Percentiles rank a stretch among this genome's conserved stretches.
Conservation (phyloP, 306 rosid species). For the Benincasa hispida region DNA sequence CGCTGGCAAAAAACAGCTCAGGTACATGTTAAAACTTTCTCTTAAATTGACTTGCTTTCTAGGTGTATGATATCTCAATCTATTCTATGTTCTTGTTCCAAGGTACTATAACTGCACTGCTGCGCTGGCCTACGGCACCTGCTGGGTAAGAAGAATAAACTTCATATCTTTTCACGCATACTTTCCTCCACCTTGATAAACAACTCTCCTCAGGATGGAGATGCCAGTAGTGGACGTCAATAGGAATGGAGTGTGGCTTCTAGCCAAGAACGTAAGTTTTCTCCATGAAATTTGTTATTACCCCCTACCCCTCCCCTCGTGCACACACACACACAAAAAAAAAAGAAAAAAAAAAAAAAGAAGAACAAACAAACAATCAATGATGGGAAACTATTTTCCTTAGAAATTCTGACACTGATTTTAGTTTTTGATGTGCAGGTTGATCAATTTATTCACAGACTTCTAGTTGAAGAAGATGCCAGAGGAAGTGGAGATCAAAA, state of each 20-base stretch:
- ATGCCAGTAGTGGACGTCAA: constrained; percentile 91
- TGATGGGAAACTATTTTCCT: not conserved
- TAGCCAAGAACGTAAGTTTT: constrained; percentile 86
- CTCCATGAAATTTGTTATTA: too few relatives aligned
- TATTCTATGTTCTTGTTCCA: constrained; percentile 12
- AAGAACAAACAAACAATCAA: too few relatives aligned
- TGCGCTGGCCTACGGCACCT: constrained; percentile 96
- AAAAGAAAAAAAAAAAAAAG: too few relatives aligned
- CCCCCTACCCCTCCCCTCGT: too few relatives aligned
- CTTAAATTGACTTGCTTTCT: not conserved
- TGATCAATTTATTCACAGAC: constrained; percentile 78
- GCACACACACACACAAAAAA: too few relatives aligned
- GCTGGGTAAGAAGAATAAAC: constrained; percentile 43
- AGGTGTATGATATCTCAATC: not conserved
- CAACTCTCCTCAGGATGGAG: constrained; percentile 53
- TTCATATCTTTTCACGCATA: not conserved
- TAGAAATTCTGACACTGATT: not conserved
- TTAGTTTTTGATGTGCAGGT: constrained; percentile 29
- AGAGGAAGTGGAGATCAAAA: constrained; percentile 34
- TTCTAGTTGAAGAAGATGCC: constrained; percentile 83
- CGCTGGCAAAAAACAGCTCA: constrained; percentile 54
- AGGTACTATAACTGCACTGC: constrained; percentile 73
- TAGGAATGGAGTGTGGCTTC: constrained; percentile 83
- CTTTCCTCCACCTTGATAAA: constrained; percentile 11
- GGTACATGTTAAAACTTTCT: constrained; percentile 25